Base-by-base conservation (phyloP, 2,329 filamentous ascomycete species). In the Neocatenulostroma microsporum region DNA sequence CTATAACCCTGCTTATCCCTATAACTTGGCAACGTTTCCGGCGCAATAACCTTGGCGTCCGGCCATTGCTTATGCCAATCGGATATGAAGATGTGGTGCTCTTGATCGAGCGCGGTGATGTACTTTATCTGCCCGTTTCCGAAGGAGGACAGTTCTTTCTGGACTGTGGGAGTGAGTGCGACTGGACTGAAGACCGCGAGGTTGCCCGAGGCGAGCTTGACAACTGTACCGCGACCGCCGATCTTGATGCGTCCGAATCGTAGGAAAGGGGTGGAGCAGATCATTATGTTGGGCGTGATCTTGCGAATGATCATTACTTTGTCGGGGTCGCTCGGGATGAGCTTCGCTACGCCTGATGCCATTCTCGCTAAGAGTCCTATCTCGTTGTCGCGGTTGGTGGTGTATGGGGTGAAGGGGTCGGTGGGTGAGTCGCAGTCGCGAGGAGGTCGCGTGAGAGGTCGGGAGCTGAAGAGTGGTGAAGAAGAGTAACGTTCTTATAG, bases 31-130 rank as follows among this genome's bases (percentile, higher is more conserved):
- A 98, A 75, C 0, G 84, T 85, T 51, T 89, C 80, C 1, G 85
- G 83, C 1, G 80, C 89, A 51, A 96, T 74, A 31, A 98, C 72
- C 51, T 80, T 79, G 21, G 89, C 88, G 27, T 73, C 61, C 0
- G 89, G 88, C 58, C 77, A 96, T 18, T 77, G 83, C 32, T 74
- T 67, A 53, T 83, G 78, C 89, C 91, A 98, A 32, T 84, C 72
- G 0, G 83, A 81, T 36, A 98, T 60, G 68, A 91, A 93, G 58
- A 98, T 85, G 72, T 98, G 91, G 63, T 98, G 91, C 67, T 98
- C 87, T 35, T 84, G 72, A 60, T 98, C 91, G 1, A 82, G 77
- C 1, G 91, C 89, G 18, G 89, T 70, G 48, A 98, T 80, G 70
- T 96, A 96, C 48, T 73, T 75, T 34, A 95, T 76, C 27, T 77